A percentile compares a stretch with the other conserved stretches of the same genome.
phyloP scores from a whole-genome alignment of 495 filamentous ascomycete species.

The Tuber brumale region DNA sequence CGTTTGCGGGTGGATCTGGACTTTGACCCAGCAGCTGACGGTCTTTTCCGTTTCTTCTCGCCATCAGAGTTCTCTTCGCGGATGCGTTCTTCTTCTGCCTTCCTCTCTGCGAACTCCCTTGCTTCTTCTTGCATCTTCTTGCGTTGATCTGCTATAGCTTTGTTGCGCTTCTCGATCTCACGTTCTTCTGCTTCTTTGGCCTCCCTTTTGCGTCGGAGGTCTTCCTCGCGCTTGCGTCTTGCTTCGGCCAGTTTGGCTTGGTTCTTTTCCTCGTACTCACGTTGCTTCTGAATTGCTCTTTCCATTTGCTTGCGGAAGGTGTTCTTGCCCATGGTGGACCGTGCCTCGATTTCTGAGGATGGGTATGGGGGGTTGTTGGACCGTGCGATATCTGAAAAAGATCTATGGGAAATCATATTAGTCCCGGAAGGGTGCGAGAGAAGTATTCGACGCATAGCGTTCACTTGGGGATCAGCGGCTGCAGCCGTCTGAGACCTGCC shows the following conservation, averaged over 20 bases:
- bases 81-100: conserved; percentile 64
- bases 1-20: conserved; percentile 13
- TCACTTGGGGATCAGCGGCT: background rate
- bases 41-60: conserved; percentile 62
- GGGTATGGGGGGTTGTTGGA: conserved; percentile 86
- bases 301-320: conserved; percentile 88
- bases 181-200: conserved; percentile 59
- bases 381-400: conserved; percentile 71
- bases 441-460: background rate
- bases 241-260: conserved; percentile 73
- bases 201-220: conserved; percentile 66
- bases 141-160: conserved; percentile 74
- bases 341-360: conserved; percentile 78
- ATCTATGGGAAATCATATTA: conserved; percentile 32
- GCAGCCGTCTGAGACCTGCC: conserved; percentile 2
- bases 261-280: conserved; percentile 89
- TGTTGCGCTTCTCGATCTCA: conserved; percentile 60
- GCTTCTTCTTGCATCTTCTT: conserved; percentile 70
- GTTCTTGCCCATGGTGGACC: conserved; percentile 91
- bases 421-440: background rate
- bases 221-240: conserved; percentile 66
- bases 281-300: conserved; percentile 71
- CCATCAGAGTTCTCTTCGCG: conserved; percentile 57
- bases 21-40: conserved; percentile 41
- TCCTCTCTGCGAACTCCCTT: conserved; percentile 59